A percentile compares a stretch with the other conserved stretches of the same genome.
These are phyloP conservation scores for Aristolochia californica DNA, from an alignment of 164 flowering plant species.

Conservation along the genomic window DNA sequence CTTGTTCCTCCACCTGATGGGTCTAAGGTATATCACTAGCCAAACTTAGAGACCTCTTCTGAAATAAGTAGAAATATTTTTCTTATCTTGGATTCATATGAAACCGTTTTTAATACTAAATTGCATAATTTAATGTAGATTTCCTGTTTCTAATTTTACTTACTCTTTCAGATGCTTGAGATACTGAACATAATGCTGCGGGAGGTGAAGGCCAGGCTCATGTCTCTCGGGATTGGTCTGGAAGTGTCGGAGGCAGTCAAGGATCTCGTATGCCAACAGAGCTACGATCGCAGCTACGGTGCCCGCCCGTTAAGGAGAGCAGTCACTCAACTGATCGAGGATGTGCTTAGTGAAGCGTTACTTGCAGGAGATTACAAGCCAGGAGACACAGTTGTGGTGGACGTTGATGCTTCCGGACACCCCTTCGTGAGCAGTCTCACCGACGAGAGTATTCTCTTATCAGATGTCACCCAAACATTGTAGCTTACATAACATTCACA, in stretches of 20 bases:
- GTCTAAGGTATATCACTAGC: too few relatives aligned
- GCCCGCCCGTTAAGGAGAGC: conserved; percentile 80
- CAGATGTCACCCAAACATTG: conserved; percentile 29
- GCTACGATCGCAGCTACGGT: conserved; percentile 57
- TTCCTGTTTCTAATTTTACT: too few relatives aligned
- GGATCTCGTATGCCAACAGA: conserved; percentile 56
- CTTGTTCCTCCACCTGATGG: too few relatives aligned
- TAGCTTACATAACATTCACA: background rate
- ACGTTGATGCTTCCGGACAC: conserved; percentile 60
- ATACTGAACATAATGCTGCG: conserved; percentile 53
- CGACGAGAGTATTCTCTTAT: conserved; percentile 21
- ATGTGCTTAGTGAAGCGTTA: conserved; percentile 62
- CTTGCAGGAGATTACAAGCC: conserved; percentile 52
- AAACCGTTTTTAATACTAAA: too few relatives aligned
- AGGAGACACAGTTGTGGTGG: conserved; percentile 57
- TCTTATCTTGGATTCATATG: too few relatives aligned
- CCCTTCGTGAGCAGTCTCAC: conserved; percentile 37
- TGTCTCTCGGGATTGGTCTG: conserved; percentile 44
- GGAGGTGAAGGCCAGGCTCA: conserved; percentile 58
- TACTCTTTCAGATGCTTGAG: conserved; percentile 55
- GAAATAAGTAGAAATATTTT: too few relatives aligned
- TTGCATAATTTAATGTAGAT: too few relatives aligned
- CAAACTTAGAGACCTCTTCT: too few relatives aligned
- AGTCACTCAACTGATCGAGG: conserved; percentile 54
- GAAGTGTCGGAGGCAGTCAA: conserved; percentile 58